Percentiles rank a stretch among this genome's conserved stretches.
Evolutionary conservation across 2,329 filamentous ascomycete genomes (phyloP).

Genomic region (Aspergillus luchuensis): DNA sequence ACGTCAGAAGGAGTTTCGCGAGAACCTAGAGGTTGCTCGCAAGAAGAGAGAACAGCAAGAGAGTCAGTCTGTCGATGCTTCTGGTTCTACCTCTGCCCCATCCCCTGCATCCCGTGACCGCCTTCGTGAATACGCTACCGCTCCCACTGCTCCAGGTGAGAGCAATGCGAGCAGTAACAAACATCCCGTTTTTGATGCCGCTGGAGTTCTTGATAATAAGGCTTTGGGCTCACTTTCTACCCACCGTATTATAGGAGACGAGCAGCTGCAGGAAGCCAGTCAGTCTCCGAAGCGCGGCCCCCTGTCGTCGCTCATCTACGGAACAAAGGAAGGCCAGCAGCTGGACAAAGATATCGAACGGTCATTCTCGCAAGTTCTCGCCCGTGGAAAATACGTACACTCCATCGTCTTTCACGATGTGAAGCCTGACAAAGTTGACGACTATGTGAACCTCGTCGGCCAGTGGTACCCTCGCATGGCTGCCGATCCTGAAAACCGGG

Average conservation of each 20-base stretch:
- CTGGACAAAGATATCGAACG: slow-evolving; percentile 95
- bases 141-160: slow-evolving; percentile 48
- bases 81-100: slow-evolving; percentile 47
- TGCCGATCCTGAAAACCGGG: slow-evolving; percentile 80
- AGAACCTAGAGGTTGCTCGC: slow-evolving; percentile 73
- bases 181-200: slow-evolving; percentile 43
- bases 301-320: slow-evolving; percentile 88
- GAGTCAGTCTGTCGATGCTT: slow-evolving; percentile 67
- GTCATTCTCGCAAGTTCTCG: slow-evolving; percentile 91
- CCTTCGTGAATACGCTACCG: slow-evolving; percentile 40
- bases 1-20: slow-evolving; percentile 84
- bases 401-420: slow-evolving; percentile 97
- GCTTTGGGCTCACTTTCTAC: slow-evolving; percentile 64
- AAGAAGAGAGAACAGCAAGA: slow-evolving; percentile 78
- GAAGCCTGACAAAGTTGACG: slow-evolving; percentile 91
- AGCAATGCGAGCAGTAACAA: slow-evolving; percentile 48
- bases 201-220: slow-evolving; percentile 43
- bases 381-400: slow-evolving; percentile 96
- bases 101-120: slow-evolving; percentile 36
- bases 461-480: slow-evolving; percentile 93
- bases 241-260: slow-evolving; percentile 56
- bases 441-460: slow-evolving; percentile 88
- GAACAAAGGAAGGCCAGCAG: slow-evolving; percentile 91
- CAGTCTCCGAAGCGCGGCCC: slow-evolving; percentile 68
- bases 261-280: slow-evolving; percentile 61